Evolutionary conservation across 192 early-diverging fungal genomes (phyloP), one percentile per base, ranked within the genome.

Genomic region (Entomortierella chlamydospora): DNA sequence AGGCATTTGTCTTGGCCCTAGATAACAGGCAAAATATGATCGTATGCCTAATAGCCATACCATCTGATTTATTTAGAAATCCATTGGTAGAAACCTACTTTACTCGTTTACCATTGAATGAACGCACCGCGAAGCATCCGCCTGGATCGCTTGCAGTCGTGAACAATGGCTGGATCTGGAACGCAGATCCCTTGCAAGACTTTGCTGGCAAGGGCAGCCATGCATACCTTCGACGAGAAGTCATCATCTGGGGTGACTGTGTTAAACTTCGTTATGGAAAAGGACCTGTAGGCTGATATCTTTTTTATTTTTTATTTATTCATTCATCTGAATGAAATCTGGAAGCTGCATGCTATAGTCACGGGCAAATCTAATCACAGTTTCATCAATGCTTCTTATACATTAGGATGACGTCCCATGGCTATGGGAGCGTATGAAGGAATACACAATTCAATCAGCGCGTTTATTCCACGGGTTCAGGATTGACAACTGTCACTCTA

Each of bases 401-500:
- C 30, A 12, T 52, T 64, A 83, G 82, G 90, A 92, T 50, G 94
- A 96, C 65, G 95, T 91, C 29, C 96, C 97, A 33, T 99, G 95
- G 94, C 85, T 99, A 52, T 99, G 98, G 98, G 83, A 92, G 28
- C 96, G 98, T 64, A 95, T 95, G 92, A 89, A 83, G 20, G 82
- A 85, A 52, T 99, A 99, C 77, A 99, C 98, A 0, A 73, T 91
- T 49, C 91, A 88, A 43, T 94, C 97, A 86, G 97, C 98, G 0
- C 80, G 85, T 0, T 82, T 93, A 3, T 99, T 99, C 85, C 90
- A 98, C 52, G 98, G 97, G 11, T 94, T 99, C 83, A 92, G 98
- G 30, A 98, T 99, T 58, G 98, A 99, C 84, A 99, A 99, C 77
- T 99, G 98, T 73, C 98, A 99, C 73, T 98, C 95, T 25, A 99